Base-by-base conservation (phyloP, 192 early-diverging fungal genomes). In the Backusella tarrabulga region DNA sequence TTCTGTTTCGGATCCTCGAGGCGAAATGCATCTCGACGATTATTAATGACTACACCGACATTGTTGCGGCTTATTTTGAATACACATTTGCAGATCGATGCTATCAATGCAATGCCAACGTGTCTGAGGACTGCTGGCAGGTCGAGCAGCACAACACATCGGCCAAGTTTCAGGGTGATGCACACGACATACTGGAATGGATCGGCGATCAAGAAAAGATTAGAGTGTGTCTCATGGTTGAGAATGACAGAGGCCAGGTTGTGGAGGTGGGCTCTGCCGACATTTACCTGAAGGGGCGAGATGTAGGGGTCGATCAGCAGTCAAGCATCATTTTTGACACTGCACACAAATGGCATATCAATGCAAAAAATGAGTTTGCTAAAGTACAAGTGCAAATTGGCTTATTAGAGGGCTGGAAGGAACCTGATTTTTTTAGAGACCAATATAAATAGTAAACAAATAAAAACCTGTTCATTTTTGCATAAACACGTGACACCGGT, bases 331-430 rank as follows among this genome's bases (percentile, higher is more conserved):
- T 74, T 0, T 74, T 63, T 74, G 73, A 74, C 36, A 60, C 12
- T 26, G 4, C 35, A 6, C 41, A 63, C 23, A 26, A 35, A 40
- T 74, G 52, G 73, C 35, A 74, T 66, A 63, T 66, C n/a, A 63
- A 56, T 50, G 35, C 60, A 40, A 14, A 4, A n/a, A 74, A 74
- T 15, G 54, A 66, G 21, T 63, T 74, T 29, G 52, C 73, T 3
- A 34, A 74, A 42, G 14, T 74, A 3, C 35, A 66, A 19, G 34
- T 66, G 15, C 56, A 66, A 41, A 29, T 66, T 66, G 73, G 73
- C 21, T 66, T 74, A 40, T 63, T 40, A 38, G 36, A 74, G 34
- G 73, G 73, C 34, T 74, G 73, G 73, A 26, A 74, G 11, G 73
- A 74, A 14, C 34, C n/a, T 40, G 68, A 35, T 68, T 36, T 68